phyloP scores from a whole-genome alignment of 352 stramenopile genomes.

The Phytophthora uliginosa region DNA sequence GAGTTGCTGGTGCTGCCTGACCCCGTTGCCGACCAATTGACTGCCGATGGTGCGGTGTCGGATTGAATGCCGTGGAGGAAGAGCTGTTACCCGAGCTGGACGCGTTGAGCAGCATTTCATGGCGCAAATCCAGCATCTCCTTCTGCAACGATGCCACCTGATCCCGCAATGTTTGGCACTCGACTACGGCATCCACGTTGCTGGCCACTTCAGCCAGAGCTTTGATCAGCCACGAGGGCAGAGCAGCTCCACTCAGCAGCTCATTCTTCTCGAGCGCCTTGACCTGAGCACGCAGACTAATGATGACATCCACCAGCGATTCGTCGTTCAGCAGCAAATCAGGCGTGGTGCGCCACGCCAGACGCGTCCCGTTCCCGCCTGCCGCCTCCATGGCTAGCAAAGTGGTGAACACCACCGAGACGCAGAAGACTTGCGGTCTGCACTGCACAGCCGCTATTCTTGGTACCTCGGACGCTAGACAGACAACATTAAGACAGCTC shows the following conservation, averaged over 20 bases:
- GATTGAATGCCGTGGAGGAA: constrained; percentile 41
- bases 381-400: constrained; percentile 37
- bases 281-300: constrained; percentile 71
- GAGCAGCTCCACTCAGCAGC: constrained; percentile 69
- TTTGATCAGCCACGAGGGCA: constrained; percentile 79
- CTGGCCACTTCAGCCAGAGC: constrained; percentile 82
- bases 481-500: not conserved
- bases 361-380: constrained; percentile 52
- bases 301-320: constrained; percentile 81
- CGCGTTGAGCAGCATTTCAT: constrained; percentile 80
- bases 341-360: constrained; percentile 72
- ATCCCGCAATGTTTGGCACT: constrained; percentile 80
- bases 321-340: constrained; percentile 87
- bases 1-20: not conserved
- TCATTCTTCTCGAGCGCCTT: constrained; percentile 83
- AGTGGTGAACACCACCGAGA: constrained; percentile 3
- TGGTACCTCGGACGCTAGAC: not conserved
- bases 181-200: constrained; percentile 83
- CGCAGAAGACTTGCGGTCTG: not conserved
- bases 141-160: constrained; percentile 85
- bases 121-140: constrained; percentile 79
- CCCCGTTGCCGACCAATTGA: constrained; percentile 48
- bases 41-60: constrained; percentile 67
- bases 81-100: constrained; percentile 35
- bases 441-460: not conserved